Evolutionary conservation across 2,329 filamentous ascomycete genomes (phyloP), one percentile per base, ranked within the genome.

Genomic region (Ampelomyces quisqualis): DNA sequence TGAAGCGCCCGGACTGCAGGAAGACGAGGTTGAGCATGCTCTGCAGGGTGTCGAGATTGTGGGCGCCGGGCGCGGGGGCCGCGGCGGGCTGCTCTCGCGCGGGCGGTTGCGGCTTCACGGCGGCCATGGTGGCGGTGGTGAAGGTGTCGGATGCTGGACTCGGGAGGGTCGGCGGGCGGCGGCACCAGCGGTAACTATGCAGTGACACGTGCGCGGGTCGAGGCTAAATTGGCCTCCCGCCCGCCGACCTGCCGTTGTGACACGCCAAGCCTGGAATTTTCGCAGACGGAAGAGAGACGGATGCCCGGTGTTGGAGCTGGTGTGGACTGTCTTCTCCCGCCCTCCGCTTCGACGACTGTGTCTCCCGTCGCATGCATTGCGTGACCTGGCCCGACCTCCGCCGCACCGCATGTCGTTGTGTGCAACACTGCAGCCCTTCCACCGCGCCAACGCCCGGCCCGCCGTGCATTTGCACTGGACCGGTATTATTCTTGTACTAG

Each of bases 11-110:
- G 14, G 68, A 70, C 37, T 71, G 62, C 36, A 72, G 63, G 35
- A 75, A 68, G 23, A 75, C 68, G 34, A 68, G 62, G 49, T 75
- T 76, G 45, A 77, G 52, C 63, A 75, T 73, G 40, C 65, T 60
- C 52, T 76, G 70, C 43, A 77, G 60, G 40, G 65, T 67, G 45
- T 75, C 71, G 38, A 76, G 60, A 33, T 69, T 45, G 30, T 43
- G 51, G 9, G 37, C 47, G 35, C 39, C 38, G 8, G 41, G 14
- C 24, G 53, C 53, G 24, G 52, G 35, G 17, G 47, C 38, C 21
- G 45, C 37, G 6, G 43, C 15, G n/a, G 36, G 38, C 34, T 41
- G 47, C 27, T 45, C 49, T 20, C 44, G 40, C 26, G 21, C 33
- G 2, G 49, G 17, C 13, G 40, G 29, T 2, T 45, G 46, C 23